Percentiles rank a stretch among this genome's conserved stretches.
Conservation (phyloP, 257 asterid species). For the Primulina eburnea region DNA sequence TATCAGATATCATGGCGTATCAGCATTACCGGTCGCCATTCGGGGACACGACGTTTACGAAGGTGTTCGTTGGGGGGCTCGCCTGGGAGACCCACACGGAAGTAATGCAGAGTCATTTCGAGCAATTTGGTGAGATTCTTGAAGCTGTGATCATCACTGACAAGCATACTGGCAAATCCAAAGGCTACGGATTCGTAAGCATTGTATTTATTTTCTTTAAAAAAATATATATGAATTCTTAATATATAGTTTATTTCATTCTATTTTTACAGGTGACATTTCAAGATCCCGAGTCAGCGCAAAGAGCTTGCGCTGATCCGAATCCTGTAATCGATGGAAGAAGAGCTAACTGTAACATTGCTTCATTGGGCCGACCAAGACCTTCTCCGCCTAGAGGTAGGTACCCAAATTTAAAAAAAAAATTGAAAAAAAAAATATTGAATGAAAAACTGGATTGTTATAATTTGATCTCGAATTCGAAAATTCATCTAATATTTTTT, state of each 20-base stretch:
- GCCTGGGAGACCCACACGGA: conserved; percentile 99
- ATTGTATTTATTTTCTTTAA: background rate
- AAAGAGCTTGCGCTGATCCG: conserved; percentile 72
- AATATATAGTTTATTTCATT: background rate
- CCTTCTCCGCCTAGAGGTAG: conserved; percentile 81
- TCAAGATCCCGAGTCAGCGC: conserved; percentile 84
- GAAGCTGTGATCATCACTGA: conserved; percentile 97
- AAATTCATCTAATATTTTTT: too few species aligned
- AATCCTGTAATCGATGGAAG: conserved; percentile 93
- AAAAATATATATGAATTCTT: background rate
- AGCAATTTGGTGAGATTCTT: conserved; percentile 88
- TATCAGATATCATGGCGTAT: conserved; percentile 48
- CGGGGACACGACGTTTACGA: conserved; percentile 90
- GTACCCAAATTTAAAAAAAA: too few species aligned
- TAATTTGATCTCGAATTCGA: too few species aligned
- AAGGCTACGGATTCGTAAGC: conserved; percentile 96
- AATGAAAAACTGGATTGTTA: too few species aligned
- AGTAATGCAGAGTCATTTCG: conserved; percentile 70
- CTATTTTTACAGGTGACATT: conserved; percentile 61
- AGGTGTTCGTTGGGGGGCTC: conserved; percentile 94
- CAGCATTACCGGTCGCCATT: conserved; percentile 97
- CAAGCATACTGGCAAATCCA: conserved; percentile 88
- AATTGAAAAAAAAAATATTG: too few species aligned
- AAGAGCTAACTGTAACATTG: conserved; percentile 90
- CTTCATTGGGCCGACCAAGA: conserved; percentile 87